Conservation (phyloP, 768 basidiomycete species). For the Daedalea quercina region DNA sequence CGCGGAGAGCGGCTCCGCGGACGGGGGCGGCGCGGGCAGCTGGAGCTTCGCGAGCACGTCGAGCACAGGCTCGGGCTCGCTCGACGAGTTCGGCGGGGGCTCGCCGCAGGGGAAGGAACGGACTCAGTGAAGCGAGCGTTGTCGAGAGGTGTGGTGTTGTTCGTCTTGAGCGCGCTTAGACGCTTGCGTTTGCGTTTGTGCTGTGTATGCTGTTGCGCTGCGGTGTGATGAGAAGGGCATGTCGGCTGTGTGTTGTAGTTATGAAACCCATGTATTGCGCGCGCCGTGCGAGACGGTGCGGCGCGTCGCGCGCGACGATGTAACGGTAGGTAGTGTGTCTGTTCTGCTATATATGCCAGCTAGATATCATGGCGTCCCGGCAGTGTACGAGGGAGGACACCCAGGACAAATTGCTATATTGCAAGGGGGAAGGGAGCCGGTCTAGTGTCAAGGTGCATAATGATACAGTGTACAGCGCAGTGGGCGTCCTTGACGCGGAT, state of each 20-base stretch:
- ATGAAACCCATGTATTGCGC: not conserved
- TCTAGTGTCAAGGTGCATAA: no score
- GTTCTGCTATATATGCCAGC: not conserved
- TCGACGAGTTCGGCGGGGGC: slow-evolving; percentile 14
- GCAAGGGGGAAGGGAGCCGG: no score
- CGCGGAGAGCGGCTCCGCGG: slow-evolving; percentile 30
- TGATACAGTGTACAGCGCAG: no score
- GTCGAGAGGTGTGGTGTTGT: not conserved
- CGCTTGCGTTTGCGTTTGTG: not conserved
- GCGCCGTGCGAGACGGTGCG: not conserved
- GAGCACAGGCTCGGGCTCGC: slow-evolving; percentile 19
- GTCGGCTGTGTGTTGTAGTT: not conserved
- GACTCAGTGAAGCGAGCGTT: slow-evolving; percentile 8
- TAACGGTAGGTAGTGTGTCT: not conserved
- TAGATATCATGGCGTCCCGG: no score
- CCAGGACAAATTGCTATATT: no score
- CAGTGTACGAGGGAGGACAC: no score
- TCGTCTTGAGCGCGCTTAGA: not conserved
- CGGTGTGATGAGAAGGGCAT: not conserved
- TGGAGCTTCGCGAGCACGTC: slow-evolving; percentile 26
- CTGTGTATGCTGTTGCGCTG: not conserved
- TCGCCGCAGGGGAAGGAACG: slow-evolving; percentile 18
- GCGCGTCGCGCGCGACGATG: not conserved
- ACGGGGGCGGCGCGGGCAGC: slow-evolving; percentile 16
- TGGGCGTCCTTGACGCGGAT: no score